Conservation (phyloP, 2,329 filamentous ascomycete genomes). For the Arthrobotrys megalospora region DNA sequence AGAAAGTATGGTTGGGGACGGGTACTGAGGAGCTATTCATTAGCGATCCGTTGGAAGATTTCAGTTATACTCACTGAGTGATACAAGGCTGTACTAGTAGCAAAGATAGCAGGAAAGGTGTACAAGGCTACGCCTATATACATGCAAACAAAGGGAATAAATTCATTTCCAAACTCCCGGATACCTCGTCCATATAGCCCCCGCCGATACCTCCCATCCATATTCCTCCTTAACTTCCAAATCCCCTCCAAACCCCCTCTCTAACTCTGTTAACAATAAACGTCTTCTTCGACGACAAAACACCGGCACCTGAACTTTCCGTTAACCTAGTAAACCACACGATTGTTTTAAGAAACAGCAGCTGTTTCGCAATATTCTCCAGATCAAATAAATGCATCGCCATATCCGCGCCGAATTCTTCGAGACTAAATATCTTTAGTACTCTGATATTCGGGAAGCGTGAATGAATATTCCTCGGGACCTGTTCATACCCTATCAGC, state of each 20-base stretch:
- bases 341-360: not conserved
- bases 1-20: conserved; percentile 41
- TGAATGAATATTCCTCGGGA: not conserved
- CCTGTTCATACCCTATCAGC: not conserved
- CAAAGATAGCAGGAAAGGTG: too few relatives aligned
- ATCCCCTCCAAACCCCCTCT: not conserved
- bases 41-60: not conserved
- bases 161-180: not conserved
- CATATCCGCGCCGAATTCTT: not conserved
- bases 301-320: not conserved
- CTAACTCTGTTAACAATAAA: not conserved
- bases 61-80: not conserved
- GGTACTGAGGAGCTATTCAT: conserved; percentile 20
- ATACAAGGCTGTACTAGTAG: too few relatives aligned
- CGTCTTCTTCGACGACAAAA: not conserved
- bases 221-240: not conserved
- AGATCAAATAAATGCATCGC: not conserved
- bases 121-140: not conserved
- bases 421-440: not conserved
- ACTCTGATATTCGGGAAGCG: not conserved
- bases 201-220: not conserved
- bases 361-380: not conserved
- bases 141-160: not conserved
- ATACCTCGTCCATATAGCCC: not conserved
- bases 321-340: not conserved